Evolutionary conservation across 306 rosid genomes (phyloP).

Genomic region (Castanea sativa): DNA sequence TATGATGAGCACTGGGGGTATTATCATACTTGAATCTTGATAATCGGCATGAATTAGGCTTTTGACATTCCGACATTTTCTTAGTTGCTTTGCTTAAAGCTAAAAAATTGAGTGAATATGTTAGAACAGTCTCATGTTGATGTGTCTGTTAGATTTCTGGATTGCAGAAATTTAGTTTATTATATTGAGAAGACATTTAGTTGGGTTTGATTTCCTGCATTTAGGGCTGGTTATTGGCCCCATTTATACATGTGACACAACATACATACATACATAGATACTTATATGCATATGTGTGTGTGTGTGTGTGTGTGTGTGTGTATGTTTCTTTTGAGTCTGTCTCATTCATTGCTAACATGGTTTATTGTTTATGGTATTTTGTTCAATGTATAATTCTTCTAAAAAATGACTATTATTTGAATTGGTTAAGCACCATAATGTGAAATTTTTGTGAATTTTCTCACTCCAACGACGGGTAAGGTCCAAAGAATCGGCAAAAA

Average conservation of each 20-base stretch:
- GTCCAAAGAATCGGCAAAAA: slow-evolving; percentile 61
- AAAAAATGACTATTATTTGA: neutral
- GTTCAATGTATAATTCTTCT: neutral
- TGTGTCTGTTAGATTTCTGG: neutral
- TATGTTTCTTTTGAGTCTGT: neutral
- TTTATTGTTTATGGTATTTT: neutral
- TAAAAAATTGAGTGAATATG: neutral
- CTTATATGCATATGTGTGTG: neutral
- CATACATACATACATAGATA: neutral
- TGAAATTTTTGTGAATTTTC: slow-evolving; percentile 23
- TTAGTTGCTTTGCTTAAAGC: too few species aligned
- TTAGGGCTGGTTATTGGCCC: neutral
- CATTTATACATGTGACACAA: neutral
- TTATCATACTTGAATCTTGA: neutral
- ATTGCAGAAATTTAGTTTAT: neutral
- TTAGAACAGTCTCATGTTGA: neutral
- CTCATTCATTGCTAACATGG: neutral
- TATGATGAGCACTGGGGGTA: neutral
- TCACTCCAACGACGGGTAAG: slow-evolving; percentile 78
- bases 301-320: neutral
- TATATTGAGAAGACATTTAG: neutral
- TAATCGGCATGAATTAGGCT: neutral
- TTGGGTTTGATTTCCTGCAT: neutral
- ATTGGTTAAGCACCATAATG: slow-evolving; percentile 1
- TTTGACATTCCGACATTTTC: neutral